A percentile compares a stretch with the other conserved stretches of the same genome.
phyloP scores from a whole-genome alignment of 2,329 filamentous ascomycete genomes.

The Tolypocladium endophyticum region DNA sequence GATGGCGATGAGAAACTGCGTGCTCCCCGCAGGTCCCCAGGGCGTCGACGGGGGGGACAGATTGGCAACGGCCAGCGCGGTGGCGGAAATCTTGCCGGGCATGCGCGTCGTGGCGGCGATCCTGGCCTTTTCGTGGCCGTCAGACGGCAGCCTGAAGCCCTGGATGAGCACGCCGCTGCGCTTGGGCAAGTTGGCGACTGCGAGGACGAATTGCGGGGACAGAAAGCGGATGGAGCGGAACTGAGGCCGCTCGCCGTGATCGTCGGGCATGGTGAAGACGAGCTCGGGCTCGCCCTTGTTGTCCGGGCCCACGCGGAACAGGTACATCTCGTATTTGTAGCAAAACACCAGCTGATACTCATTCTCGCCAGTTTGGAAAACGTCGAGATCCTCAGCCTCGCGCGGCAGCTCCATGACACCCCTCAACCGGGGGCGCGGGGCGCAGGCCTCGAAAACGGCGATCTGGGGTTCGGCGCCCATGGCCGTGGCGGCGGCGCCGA shows the following conservation, averaged over 20 bases:
- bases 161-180: constrained; percentile 46
- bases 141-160: constrained; percentile 41
- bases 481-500: constrained; percentile 72
- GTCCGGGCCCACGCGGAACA: constrained; percentile 46
- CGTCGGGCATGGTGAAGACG: constrained; percentile 46
- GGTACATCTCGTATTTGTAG: constrained; percentile 63
- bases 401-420: constrained; percentile 38
- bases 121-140: constrained; percentile 28
- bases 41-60: constrained; percentile 46
- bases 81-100: constrained; percentile 59
- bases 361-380: constrained; percentile 48
- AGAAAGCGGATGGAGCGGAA: constrained; percentile 52
- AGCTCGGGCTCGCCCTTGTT: constrained; percentile 35
- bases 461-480: constrained; percentile 68
- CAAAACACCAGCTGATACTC: constrained; percentile 70
- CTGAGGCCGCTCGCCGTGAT: constrained; percentile 34
- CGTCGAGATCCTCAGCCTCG: constrained; percentile 61
- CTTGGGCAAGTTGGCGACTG: constrained; percentile 47
- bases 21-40: constrained; percentile 43
- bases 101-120: constrained; percentile 46
- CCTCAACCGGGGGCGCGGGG: constrained; percentile 33
- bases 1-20: constrained; percentile 72
- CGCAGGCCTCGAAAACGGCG: constrained; percentile 59
- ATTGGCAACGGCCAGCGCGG: constrained; percentile 66
- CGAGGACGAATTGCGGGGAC: constrained; percentile 45